Base-by-base conservation (phyloP, 805 yeast species). In the Priceomyces castillae region DNA sequence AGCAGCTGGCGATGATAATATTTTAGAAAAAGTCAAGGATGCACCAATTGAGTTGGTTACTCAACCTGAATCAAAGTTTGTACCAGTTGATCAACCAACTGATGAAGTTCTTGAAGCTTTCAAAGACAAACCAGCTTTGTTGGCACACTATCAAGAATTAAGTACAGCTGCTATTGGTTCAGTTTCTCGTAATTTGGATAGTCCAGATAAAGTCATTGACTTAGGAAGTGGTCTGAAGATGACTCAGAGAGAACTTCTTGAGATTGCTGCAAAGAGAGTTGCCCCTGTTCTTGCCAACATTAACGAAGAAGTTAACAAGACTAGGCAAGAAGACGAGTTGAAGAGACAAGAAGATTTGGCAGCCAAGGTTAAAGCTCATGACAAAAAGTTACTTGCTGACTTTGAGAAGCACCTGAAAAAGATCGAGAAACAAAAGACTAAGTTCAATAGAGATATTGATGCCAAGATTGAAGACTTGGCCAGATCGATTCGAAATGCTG, bases 161-260 rank as follows among this genome's bases (percentile, higher is more conserved):
- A 76, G 74, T 50, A 55, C 67, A 3, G 65, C 76, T 19, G 80
- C 81, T n/a, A 57, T 63, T 41, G 69, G 68, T 40, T 70, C 81
- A 7, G 62, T 73, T 52, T 61, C 73, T 34, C 69, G 69, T 30
- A 62, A 58, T 34, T 63, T 77, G 46, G 76, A 71, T 44, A 78
- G 76, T 52, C 77, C 79, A 1, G 71, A 74, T 49, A 68, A 75
- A 58, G 58, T 71, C 18, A 59, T 78, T 49, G 74, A 76, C 50
- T 63, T 78, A 48, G 84, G 84, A 43, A 71, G 76, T 36, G 82
- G 82, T 15, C 67, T 78, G 57, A 65, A 57, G 37, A 65, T 78
- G 67, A 73, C 82, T 37, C 80, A 78, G 51, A 73, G 72, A 42
- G 80, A 78, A 57, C 71, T 78, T 47, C 65, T 76, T 51, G 82